A percentile compares a stretch with the other conserved stretches of the same genome.
Conservation (phyloP, 441 rosid genomes). For the Pelargonium australe region DNA sequence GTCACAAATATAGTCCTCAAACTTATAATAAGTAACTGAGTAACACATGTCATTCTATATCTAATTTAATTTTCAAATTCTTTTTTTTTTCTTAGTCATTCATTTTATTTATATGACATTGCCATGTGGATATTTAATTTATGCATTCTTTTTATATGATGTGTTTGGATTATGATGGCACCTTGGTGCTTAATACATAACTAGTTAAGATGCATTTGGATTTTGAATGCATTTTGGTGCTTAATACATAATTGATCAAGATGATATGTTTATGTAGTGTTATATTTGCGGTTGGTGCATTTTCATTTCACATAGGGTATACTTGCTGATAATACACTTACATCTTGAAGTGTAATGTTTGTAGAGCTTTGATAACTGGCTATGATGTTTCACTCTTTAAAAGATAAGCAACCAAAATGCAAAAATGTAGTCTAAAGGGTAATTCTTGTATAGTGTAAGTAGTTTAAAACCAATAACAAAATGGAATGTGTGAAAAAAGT, state of each 20-base stretch:
- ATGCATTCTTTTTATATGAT: too few relatives aligned
- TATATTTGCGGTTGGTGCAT: constrained; percentile 1
- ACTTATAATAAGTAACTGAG: too few relatives aligned
- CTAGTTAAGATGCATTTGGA: neutral
- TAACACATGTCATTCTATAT: too few relatives aligned
- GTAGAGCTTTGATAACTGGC: neutral
- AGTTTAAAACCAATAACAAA: neutral
- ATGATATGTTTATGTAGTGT: neutral
- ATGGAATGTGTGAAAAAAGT: constrained; percentile 1
- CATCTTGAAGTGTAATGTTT: neutral
- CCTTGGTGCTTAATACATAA: neutral
- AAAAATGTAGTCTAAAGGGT: neutral
- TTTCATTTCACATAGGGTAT: neutral
- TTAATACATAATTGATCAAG: neutral
- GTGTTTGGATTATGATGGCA: constrained; percentile 3
- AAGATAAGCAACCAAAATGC: neutral
- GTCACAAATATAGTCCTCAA: too few relatives aligned
- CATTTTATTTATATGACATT: too few relatives aligned
- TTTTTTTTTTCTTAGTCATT: too few relatives aligned
- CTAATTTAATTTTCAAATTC: too few relatives aligned
- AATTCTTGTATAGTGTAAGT: neutral
- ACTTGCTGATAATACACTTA: neutral
- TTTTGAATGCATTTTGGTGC: constrained; percentile 1
- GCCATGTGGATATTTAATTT: too few relatives aligned
- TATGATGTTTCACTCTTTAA: neutral